Conservation (phyloP, 345 rosid species). For the Populus nigra region DNA sequence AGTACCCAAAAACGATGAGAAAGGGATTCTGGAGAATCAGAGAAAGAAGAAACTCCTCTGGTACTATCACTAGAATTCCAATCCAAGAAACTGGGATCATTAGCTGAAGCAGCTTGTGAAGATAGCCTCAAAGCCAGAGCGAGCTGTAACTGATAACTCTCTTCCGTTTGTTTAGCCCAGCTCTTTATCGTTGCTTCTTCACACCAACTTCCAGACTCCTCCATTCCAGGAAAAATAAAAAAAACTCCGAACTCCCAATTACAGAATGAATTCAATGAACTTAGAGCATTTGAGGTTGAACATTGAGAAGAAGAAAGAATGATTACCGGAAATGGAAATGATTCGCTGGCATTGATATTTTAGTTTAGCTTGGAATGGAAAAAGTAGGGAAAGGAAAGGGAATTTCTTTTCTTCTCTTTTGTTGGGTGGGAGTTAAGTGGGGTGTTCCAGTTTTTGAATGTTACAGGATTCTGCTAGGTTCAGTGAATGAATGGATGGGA, state of each 20-base stretch:
- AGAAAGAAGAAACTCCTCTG: background rate
- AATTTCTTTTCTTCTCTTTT: background rate
- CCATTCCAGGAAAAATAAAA: background rate
- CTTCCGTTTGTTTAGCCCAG: constrained; percentile 27
- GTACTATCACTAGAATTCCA: background rate
- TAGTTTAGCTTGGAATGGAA: background rate
- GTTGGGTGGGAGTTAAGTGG: background rate
- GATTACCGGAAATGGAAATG: background rate
- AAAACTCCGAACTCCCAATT: background rate
- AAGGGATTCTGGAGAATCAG: constrained; percentile 15
- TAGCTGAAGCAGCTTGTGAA: constrained; percentile 24
- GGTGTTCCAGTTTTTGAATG: background rate
- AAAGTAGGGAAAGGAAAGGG: background rate
- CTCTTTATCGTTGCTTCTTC: constrained; percentile 11
- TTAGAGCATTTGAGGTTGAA: background rate
- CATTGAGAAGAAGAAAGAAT: background rate
- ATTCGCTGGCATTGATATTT: background rate
- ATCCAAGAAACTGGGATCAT: constrained; percentile 18
- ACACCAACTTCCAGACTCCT: constrained; percentile 4
- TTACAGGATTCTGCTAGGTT: background rate
- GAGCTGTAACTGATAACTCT: constrained; percentile 29
- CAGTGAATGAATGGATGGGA: background rate
- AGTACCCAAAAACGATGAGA: constrained; percentile 32
- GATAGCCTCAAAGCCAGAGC: constrained; percentile 24
- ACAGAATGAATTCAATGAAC: background rate